phyloP scores from a whole-genome alignment of 305 asterid species.

The Fraxinus sp. region DNA sequence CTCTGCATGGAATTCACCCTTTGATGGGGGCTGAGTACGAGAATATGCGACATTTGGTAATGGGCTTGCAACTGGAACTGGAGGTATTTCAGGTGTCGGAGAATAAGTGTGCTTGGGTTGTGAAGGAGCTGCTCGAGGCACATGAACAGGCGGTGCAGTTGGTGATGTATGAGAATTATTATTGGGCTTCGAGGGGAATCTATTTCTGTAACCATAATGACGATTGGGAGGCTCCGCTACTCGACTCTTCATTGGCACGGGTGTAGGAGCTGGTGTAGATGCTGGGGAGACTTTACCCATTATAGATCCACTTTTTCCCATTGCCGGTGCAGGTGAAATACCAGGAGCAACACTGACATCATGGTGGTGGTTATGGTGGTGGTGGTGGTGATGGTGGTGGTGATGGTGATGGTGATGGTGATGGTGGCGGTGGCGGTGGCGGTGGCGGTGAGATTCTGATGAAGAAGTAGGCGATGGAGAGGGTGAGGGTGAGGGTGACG shows the following conservation, averaged over 20 bases:
- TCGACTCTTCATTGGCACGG: conserved; percentile 37
- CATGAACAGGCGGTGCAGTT: conserved; percentile 47
- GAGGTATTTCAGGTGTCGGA: conserved; percentile 34
- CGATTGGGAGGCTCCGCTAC: conserved; percentile 54
- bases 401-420: conserved; percentile 22
- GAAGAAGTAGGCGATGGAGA: conserved; percentile 27
- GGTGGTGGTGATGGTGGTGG: not conserved
- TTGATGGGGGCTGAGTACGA: conserved; percentile 56
- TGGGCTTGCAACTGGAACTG: conserved; percentile 53
- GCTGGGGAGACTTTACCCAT: conserved; percentile 36
- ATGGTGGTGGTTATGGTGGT: conserved; percentile 28
- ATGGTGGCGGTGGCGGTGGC: conserved; percentile 35
- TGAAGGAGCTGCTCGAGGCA: conserved; percentile 54
- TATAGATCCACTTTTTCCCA: conserved; percentile 27
- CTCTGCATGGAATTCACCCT: conserved; percentile 38
- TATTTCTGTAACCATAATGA: conserved; percentile 37
- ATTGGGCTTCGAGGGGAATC: conserved; percentile 46
- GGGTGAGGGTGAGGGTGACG: conserved; percentile 51
- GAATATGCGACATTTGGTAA: conserved; percentile 47
- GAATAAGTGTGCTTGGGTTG: conserved; percentile 27
- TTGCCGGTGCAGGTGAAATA: conserved; percentile 60
- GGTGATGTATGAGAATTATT: conserved; percentile 42
- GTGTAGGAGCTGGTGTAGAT: conserved; percentile 42
- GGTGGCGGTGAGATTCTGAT: conserved; percentile 18
- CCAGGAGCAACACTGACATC: conserved; percentile 46